Conservation (phyloP, 192 early-diverging fungal genomes). For the Phycomyces nitens region DNA sequence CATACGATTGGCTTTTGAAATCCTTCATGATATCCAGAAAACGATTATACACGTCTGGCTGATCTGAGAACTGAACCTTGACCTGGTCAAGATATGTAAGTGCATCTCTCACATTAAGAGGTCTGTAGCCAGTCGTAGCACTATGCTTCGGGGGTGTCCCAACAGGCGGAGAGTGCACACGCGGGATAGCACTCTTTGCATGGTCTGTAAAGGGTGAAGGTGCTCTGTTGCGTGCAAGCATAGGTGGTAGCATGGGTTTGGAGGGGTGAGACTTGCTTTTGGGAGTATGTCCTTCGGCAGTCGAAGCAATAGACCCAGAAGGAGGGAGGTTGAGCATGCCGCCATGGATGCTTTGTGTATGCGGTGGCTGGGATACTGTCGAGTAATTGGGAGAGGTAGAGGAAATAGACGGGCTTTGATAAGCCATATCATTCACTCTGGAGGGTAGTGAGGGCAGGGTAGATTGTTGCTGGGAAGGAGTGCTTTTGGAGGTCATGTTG, state of each 20-base stretch:
- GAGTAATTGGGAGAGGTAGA: conserved; percentile 1
- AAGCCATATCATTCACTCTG: conserved; percentile 14
- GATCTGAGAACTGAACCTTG: conserved; percentile 85
- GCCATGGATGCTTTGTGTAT: not conserved
- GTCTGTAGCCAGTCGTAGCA: conserved; percentile 31
- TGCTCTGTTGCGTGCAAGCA: conserved; percentile 18
- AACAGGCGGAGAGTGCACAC: conserved; percentile 25
- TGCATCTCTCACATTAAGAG: conserved; percentile 90
- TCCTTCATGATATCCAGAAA: conserved; percentile 99
- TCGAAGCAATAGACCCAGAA: not conserved
- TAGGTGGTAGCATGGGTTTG: conserved; percentile 20
- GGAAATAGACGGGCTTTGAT: not conserved
- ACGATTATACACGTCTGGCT: conserved; percentile 94
- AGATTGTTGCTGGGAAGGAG: conserved; percentile 20
- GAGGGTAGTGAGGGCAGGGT: conserved; percentile 31
- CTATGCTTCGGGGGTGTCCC: too few relatives aligned
- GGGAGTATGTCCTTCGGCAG: not conserved
- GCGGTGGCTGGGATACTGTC: not conserved
- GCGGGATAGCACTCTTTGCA: conserved; percentile 8
- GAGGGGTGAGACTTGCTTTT: conserved; percentile 1
- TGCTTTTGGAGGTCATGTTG: conserved; percentile 27
- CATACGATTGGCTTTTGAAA: conserved; percentile 92
- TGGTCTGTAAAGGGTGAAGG: conserved; percentile 35
- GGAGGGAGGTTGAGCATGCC: not conserved
- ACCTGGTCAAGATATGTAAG: conserved; percentile 96